Conservation (phyloP, 2,329 filamentous ascomycete genomes). For the Thelonectria rubi region DNA sequence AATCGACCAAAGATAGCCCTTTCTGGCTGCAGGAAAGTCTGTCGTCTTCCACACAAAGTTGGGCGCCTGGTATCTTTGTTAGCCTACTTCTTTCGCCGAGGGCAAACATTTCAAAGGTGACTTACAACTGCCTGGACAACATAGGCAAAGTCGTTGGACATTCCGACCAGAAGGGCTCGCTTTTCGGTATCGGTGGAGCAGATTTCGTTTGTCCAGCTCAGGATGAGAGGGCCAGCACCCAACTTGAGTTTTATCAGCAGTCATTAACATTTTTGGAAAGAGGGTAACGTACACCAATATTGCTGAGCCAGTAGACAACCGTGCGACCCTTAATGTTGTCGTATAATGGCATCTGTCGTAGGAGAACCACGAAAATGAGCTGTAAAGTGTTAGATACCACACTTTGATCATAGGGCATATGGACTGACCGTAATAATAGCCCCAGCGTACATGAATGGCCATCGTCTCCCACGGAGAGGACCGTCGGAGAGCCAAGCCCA, state of each 20-base stretch:
- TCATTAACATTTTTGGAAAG: neutral
- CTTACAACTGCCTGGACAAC: constrained; percentile 33
- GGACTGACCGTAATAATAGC: constrained; percentile 26
- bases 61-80: constrained; percentile 11
- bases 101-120: neutral
- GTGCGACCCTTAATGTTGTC: constrained; percentile 22
- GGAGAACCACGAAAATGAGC: constrained; percentile 25
- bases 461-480: constrained; percentile 22
- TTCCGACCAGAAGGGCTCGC: constrained; percentile 29
- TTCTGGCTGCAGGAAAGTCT: constrained; percentile 28
- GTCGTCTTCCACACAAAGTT: constrained; percentile 35
- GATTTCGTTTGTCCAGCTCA: constrained; percentile 39
- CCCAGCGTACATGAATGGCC: constrained; percentile 34
- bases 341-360: constrained; percentile 33
- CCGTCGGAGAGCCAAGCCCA: constrained; percentile 37
- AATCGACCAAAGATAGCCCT: constrained; percentile 26
- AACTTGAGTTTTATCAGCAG: constrained; percentile 2
- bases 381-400: neutral
- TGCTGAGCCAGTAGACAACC: constrained; percentile 34
- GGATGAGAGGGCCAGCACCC: constrained; percentile 35
- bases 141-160: constrained; percentile 28
- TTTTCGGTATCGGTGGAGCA: constrained; percentile 35
- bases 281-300: constrained; percentile 32
- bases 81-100: neutral
- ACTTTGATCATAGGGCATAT: rapidly evolving